Conservation (phyloP, 768 basidiomycete species). For the Pleurotus djamor region DNA sequence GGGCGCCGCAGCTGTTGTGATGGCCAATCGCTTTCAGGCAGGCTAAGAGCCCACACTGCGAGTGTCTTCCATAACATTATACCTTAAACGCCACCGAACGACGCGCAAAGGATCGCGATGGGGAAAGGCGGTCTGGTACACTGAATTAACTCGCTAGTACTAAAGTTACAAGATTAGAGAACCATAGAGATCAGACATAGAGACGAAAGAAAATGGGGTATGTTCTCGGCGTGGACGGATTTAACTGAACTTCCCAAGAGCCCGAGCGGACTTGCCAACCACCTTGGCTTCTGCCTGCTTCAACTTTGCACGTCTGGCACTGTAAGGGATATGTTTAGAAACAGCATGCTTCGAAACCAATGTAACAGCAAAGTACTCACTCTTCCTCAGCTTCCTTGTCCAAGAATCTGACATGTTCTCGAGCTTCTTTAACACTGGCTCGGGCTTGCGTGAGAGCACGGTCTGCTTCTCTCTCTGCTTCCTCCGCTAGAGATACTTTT, state of each 20-base stretch:
- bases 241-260: neutral
- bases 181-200: too few relatives aligned
- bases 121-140: too few relatives aligned
- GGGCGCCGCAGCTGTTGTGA: too few relatives aligned
- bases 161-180: too few relatives aligned
- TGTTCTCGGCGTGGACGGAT: too few relatives aligned
- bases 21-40: too few relatives aligned
- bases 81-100: too few relatives aligned
- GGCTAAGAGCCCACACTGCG: too few relatives aligned
- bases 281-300: conserved; percentile 51
- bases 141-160: too few relatives aligned
- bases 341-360: neutral
- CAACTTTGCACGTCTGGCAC: conserved; percentile 45
- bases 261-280: conserved; percentile 41
- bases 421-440: conserved; percentile 42
- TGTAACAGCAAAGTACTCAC: conserved; percentile 26
- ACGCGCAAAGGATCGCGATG: too few relatives aligned
- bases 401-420: conserved; percentile 43
- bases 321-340: conserved; percentile 16
- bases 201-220: too few relatives aligned
- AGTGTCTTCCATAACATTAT: too few relatives aligned
- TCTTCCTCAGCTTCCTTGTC: conserved; percentile 52
- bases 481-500: conserved; percentile 48
- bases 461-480: conserved; percentile 51
- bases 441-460: conserved; percentile 44